phyloP scores from a whole-genome alignment of 2,329 filamentous ascomycete genomes.

The Talaromyces sp. region DNA sequence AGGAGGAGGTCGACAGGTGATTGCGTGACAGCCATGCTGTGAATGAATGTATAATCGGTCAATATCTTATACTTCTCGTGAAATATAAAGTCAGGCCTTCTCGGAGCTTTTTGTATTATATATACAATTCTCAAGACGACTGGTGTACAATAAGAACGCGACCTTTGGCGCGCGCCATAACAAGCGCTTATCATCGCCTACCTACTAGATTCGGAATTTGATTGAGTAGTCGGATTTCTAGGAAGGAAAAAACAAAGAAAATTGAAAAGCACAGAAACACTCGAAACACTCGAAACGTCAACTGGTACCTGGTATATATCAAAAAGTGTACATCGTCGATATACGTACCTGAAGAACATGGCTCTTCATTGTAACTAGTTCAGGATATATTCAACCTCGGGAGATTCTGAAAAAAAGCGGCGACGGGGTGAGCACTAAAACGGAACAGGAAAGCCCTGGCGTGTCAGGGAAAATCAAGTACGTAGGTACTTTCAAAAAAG shows the following conservation, averaged over 20 bases:
- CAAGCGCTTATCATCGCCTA: not conserved
- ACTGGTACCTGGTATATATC: no score
- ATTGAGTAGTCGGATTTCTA: not conserved
- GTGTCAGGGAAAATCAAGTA: no score
- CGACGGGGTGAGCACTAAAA: no score
- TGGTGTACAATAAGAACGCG: not conserved
- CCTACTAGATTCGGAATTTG: not conserved
- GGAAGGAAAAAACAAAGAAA: not conserved
- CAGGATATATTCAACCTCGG: not conserved
- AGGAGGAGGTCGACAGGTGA: not conserved
- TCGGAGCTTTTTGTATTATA: not conserved
- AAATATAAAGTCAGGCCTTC: not conserved
- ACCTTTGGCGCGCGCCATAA: not conserved
- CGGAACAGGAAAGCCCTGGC: no score
- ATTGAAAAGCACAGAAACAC: no score
- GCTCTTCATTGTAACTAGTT: not conserved
- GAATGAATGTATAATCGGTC: not conserved
- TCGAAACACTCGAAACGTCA: no score
- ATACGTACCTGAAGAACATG: not conserved
- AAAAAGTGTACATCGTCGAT: no score
- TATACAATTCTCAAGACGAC: not conserved
- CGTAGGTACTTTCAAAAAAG: no score
- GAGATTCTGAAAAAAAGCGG: not conserved
- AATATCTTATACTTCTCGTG: not conserved
- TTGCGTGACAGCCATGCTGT: not conserved